phyloP scores from a whole-genome alignment of 257 asterid genomes.

The Penstemon barbatus region DNA sequence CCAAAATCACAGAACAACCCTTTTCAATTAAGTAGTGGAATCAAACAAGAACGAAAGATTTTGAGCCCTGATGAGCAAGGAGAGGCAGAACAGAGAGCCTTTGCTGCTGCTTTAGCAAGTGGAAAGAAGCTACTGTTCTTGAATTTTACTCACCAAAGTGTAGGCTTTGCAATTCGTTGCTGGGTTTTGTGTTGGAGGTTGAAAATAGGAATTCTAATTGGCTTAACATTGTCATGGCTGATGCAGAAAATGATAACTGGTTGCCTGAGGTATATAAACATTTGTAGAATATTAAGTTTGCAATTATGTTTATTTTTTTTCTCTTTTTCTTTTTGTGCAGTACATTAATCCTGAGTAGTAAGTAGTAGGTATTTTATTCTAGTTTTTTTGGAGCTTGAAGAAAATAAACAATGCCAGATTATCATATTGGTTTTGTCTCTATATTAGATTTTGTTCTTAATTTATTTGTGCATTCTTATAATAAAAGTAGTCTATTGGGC shows the following conservation, averaged over 20 bases:
- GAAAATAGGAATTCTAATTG: constrained; percentile 66
- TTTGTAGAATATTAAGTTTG: too few relatives aligned
- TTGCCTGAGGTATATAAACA: constrained; percentile 65
- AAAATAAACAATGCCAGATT: too few relatives aligned
- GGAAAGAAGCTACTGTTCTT: constrained; percentile 68
- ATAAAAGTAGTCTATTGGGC: neutral
- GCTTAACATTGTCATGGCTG: constrained; percentile 80
- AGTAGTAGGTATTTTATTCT: too few relatives aligned
- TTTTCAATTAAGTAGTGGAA: constrained; percentile 6
- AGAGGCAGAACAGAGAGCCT: constrained; percentile 78
- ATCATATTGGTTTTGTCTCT: too few relatives aligned
- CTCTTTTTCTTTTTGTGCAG: neutral
- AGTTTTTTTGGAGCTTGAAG: too few relatives aligned
- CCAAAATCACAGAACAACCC: constrained; percentile 25
- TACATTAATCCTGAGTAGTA: too few relatives aligned
- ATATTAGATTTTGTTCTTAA: neutral
- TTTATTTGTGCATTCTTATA: neutral
- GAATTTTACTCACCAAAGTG: constrained; percentile 90
- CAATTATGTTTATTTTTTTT: neutral
- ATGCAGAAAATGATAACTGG: constrained; percentile 76
- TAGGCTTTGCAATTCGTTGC: constrained; percentile 73
- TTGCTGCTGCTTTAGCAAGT: constrained; percentile 66
- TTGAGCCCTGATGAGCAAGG: constrained; percentile 58
- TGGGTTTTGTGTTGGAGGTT: constrained; percentile 59
- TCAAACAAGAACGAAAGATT: constrained; percentile 21